Evolutionary conservation across 768 basidiomycete genomes (phyloP), one percentile per base, ranked within the genome.

Genomic region (Mycena filopes): DNA sequence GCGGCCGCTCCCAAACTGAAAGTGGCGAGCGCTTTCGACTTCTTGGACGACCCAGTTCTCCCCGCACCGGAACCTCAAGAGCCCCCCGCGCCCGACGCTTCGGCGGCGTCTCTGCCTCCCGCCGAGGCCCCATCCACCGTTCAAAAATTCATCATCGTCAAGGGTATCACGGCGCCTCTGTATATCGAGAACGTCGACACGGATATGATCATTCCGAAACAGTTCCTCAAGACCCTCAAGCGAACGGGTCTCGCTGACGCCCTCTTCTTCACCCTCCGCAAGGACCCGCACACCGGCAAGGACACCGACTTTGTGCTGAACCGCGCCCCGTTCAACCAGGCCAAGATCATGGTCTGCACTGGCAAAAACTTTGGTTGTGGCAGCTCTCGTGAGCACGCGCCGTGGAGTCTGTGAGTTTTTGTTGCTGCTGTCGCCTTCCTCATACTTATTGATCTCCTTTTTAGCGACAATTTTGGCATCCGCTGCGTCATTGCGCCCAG

Each of bases 181-280:
- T 84, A 90, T 75, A 90, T 91, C 47, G 87, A 90, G 65, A 94
- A 95, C 70, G 89, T 96, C 67, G 95, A 97, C 78, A 97, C 95
- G 48, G 95, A 97, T 72, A 92, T 91, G 87, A 94, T 97, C 76
- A 95, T 96, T 73, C 95, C 95, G 3, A 95, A 96, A 72, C 94
- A 95, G 72, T 96, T 96, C 82, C 79, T 96, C 77, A 96, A 96
- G 79, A 96, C 95, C 0, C 79, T 97, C 72, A 94, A 95, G 77
- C 86, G 95, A 58, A 95, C 95, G 43, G 95, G 95, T 47, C 84
- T 97, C 48, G 92, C 93, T 10, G 81, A 90, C 59, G 94, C 92
- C 21, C 80, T 95, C 54, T 97, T 97, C 83, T 91, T 84, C 74
- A 85, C 91, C n/a, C 80, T 93, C 42, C 87, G 95, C 50, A 90